Evolutionary conservation across 768 basidiomycete genomes (phyloP).

Genomic region (Naematelia encephala): DNA sequence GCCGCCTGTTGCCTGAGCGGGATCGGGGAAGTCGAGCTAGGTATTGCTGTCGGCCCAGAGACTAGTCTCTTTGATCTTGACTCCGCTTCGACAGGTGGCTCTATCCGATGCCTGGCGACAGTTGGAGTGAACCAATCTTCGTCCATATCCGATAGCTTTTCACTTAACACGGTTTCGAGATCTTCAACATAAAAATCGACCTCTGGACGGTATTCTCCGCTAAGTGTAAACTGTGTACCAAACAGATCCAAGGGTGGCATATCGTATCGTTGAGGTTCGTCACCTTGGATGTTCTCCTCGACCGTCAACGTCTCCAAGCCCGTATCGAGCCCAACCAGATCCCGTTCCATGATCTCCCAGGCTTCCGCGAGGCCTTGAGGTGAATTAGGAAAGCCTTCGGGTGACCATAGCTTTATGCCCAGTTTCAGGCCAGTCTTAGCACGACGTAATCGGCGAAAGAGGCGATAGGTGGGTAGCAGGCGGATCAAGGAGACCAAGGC

Average conservation of each 20-base stretch:
- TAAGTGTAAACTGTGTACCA: conserved; percentile 30
- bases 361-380: conserved; percentile 32
- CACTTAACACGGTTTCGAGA: conserved; percentile 42
- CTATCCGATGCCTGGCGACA: conserved; percentile 30
- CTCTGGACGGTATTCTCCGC: conserved; percentile 37
- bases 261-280: conserved; percentile 20
- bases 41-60: conserved; percentile 18
- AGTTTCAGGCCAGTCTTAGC: conserved; percentile 40
- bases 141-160: conserved; percentile 47
- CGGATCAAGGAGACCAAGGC: conserved; percentile 39
- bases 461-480: conserved; percentile 39
- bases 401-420: conserved; percentile 48
- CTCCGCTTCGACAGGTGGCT: conserved; percentile 9
- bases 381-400: conserved; percentile 35
- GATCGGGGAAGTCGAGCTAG: conserved; percentile 27
- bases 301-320: conserved; percentile 25
- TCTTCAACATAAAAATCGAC: conserved; percentile 47
- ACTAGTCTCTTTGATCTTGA: conserved; percentile 3
- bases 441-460: conserved; percentile 36
- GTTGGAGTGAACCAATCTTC: conserved; percentile 51
- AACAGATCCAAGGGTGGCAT: conserved; percentile 37
- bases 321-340: conserved; percentile 34
- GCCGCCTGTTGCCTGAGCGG: conserved; percentile 34
- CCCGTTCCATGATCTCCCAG: conserved; percentile 48
- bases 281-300: conserved; percentile 9